Percentiles rank a stretch among this genome's conserved stretches.
These are phyloP conservation scores for Prunella vulgaris DNA, from an alignment of 257 asterid species.

Conservation along the genomic window DNA sequence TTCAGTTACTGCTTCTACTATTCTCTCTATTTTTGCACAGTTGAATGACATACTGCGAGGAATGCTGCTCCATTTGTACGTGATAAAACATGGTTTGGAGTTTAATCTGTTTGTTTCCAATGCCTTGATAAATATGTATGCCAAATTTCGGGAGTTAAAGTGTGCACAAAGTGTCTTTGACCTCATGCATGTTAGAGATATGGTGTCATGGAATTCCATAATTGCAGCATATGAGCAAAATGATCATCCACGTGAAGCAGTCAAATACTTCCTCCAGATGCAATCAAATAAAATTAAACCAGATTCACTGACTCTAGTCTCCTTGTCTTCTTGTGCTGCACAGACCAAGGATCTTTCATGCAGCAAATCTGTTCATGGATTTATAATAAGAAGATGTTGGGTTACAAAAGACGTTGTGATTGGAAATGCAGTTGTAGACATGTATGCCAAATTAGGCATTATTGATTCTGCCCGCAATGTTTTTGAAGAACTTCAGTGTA, in stretches of 20 bases:
- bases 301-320: slow-evolving; percentile 65
- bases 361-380: slow-evolving; percentile 65
- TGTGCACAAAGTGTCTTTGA: slow-evolving; percentile 50
- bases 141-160: slow-evolving; percentile 55
- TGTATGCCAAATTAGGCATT: slow-evolving; percentile 80
- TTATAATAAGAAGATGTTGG: slow-evolving; percentile 55
- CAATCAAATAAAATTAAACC: slow-evolving; percentile 39
- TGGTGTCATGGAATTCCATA: slow-evolving; percentile 77
- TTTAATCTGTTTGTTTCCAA: slow-evolving; percentile 58
- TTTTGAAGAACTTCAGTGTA: slow-evolving; percentile 47
- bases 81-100: slow-evolving; percentile 65
- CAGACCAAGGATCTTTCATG: slow-evolving; percentile 43
- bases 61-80: slow-evolving; percentile 51
- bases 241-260: slow-evolving; percentile 42
- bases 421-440: slow-evolving; percentile 75
- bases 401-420: slow-evolving; percentile 37
- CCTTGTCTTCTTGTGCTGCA: slow-evolving; percentile 67
- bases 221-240: slow-evolving; percentile 82
- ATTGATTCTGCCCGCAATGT: slow-evolving; percentile 49
- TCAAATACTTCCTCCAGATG: slow-evolving; percentile 50
- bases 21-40: slow-evolving; percentile 71
- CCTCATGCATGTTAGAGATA: slow-evolving; percentile 49
- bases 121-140: slow-evolving; percentile 82
- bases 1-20: slow-evolving; percentile 55
- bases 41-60: slow-evolving; percentile 48